These are phyloP conservation scores for Tillandsia leiboldiana DNA, from an alignment of 176 grass and related monocot genomes.

Conservation along the genomic window DNA sequence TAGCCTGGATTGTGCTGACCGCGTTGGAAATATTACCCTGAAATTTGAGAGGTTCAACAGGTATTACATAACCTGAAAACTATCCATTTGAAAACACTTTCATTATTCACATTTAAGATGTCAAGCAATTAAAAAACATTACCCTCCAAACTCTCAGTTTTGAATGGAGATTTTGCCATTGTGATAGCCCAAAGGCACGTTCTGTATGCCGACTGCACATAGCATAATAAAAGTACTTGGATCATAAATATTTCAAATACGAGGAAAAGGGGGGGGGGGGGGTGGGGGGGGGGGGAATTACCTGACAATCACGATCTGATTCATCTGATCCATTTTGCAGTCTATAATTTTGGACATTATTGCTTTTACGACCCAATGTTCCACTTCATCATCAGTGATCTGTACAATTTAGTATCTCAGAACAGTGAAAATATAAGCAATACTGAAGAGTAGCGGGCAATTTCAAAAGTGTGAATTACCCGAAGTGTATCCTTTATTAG, in stretches of 20 bases:
- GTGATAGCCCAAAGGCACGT: constrained; percentile 53
- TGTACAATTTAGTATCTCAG: constrained; percentile 14
- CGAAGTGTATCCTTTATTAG: constrained; percentile 60
- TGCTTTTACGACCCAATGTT: constrained; percentile 92
- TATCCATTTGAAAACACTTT: neutral
- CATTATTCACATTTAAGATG: neutral
- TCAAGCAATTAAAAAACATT: constrained; percentile 5
- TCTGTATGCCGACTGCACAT: constrained; percentile 60
- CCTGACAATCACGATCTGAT: constrained; percentile 62
- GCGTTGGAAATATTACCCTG: constrained; percentile 78
- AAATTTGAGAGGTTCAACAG: neutral
- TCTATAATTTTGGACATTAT: constrained; percentile 67
- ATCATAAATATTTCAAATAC: neutral
- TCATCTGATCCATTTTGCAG: constrained; percentile 86
- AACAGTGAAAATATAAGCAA: neutral
- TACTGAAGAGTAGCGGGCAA: neutral
- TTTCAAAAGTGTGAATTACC: constrained; percentile 22
- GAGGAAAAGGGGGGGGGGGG: neutral
- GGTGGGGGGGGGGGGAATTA: neutral
- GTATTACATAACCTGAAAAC: neutral
- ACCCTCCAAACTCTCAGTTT: constrained; percentile 92
- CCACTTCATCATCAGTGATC: constrained; percentile 89
- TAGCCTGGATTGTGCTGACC: constrained; percentile 79
- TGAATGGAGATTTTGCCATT: constrained; percentile 73
- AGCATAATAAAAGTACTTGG: neutral